These are phyloP conservation scores for Triticum dicoccoides DNA, from an alignment of 176 grass and related monocot species.

Conservation along the genomic window DNA sequence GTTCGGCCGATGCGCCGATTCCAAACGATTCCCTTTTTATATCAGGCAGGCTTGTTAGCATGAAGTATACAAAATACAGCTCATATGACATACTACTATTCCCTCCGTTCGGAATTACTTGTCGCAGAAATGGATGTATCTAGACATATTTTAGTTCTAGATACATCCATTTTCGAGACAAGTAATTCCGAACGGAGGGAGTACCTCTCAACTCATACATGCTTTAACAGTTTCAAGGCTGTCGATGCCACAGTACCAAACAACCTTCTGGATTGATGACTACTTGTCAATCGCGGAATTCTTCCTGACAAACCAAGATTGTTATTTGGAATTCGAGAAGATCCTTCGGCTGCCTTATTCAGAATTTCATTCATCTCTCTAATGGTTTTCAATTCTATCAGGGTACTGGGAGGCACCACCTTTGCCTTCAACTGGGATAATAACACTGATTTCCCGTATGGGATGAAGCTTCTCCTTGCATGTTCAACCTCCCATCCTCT, in stretches of 20 bases:
- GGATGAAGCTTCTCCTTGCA: conserved; percentile 16
- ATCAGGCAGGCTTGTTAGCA: neutral
- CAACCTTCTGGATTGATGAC: neutral
- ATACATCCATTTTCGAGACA: no score
- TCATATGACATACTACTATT: neutral
- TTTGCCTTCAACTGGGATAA: neutral
- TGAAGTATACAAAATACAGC: neutral
- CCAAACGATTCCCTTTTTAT: no score
- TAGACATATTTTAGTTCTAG: no score
- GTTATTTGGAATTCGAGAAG: neutral
- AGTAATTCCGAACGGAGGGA: no score
- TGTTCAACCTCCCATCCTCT: neutral
- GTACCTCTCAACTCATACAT: neutral
- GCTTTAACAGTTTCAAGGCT: neutral
- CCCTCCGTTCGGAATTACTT: no score
- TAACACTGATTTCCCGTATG: conserved; percentile 6
- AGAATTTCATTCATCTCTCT: neutral
- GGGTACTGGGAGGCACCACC: neutral
- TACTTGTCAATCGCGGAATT: neutral
- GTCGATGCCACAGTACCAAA: neutral
- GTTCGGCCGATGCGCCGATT: no score
- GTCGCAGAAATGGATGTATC: no score
- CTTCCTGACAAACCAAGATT: neutral
- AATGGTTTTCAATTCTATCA: neutral
- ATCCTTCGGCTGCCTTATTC: neutral